These are phyloP conservation scores for Russula vinacea DNA, from an alignment of 768 basidiomycete species.

Conservation along the genomic window DNA sequence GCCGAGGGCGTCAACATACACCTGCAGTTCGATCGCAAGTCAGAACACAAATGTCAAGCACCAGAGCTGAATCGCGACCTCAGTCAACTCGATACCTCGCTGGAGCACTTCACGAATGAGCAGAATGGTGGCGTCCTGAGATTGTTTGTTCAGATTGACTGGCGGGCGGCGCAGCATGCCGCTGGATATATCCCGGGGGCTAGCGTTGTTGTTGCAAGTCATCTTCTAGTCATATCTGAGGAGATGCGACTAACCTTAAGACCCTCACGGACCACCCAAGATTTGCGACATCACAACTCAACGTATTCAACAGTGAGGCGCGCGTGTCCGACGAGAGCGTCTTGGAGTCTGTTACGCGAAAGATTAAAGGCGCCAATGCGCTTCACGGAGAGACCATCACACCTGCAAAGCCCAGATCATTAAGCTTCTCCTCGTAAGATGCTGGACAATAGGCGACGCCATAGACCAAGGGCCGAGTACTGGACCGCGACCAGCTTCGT, in stretches of 20 bases:
- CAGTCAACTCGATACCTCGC: slow-evolving; percentile 74
- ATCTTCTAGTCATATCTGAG: neutral
- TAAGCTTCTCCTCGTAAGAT: slow-evolving; percentile 68
- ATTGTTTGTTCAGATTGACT: slow-evolving; percentile 82
- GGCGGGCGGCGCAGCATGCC: slow-evolving; percentile 88
- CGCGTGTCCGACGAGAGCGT: slow-evolving; percentile 73
- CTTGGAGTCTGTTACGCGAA: slow-evolving; percentile 73
- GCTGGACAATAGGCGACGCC: slow-evolving; percentile 91
- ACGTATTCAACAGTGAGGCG: slow-evolving; percentile 57
- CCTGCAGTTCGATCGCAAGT: slow-evolving; percentile 42
- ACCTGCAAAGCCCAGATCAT: slow-evolving; percentile 90
- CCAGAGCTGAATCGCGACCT: slow-evolving; percentile 45
- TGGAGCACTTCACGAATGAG: slow-evolving; percentile 84
- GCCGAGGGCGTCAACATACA: slow-evolving; percentile 94
- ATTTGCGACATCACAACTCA: slow-evolving; percentile 67
- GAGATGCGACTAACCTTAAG: slow-evolving; percentile 17
- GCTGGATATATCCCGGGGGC: slow-evolving; percentile 86
- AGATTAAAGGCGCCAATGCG: neutral
- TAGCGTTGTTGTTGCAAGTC: slow-evolving; percentile 37
- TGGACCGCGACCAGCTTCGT: slow-evolving; percentile 95
- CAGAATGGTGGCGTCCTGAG: slow-evolving; percentile 83
- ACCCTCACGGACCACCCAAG: slow-evolving; percentile 83
- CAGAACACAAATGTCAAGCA: neutral
- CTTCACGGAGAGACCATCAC: slow-evolving; percentile 22
- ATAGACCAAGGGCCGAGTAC: slow-evolving; percentile 93